phyloP scores from a whole-genome alignment of 352 stramenopile genomes.

The Globisporangium cylindrosporum region DNA sequence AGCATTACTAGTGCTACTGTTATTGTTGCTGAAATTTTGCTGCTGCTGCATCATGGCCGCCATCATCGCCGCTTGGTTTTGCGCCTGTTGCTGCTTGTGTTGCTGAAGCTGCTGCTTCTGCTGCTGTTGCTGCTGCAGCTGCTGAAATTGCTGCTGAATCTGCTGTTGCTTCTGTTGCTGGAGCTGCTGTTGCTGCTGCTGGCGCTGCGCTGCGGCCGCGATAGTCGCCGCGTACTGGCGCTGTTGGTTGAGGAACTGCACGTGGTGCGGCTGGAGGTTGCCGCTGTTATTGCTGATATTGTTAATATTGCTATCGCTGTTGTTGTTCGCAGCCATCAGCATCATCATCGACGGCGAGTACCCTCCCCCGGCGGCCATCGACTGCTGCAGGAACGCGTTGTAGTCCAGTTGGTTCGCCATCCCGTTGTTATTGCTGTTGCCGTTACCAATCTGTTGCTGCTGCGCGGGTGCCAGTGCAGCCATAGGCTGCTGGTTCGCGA shows the following conservation, averaged over 20 bases:
- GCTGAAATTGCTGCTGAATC: background rate
- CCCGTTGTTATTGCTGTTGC: background rate
- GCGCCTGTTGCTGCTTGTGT: conserved; percentile 7
- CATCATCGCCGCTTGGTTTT: conserved; percentile 7
- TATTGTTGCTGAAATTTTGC: background rate
- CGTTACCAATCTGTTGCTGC: background rate
- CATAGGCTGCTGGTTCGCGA: background rate
- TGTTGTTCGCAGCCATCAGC: conserved; percentile 11
- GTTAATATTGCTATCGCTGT: background rate
- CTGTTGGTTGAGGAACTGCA: conserved; percentile 36
- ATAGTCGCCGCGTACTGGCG: conserved; percentile 29
- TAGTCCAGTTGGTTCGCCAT: conserved; percentile 16
- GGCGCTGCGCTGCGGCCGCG: conserved; percentile 18
- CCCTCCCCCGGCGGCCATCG: conserved; percentile 25
- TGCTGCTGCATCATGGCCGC: conserved; percentile 8
- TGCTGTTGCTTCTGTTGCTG: background rate
- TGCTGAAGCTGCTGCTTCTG: conserved; percentile 4
- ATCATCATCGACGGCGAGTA: conserved; percentile 29
- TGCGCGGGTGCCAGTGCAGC: background rate
- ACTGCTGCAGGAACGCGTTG: conserved; percentile 37
- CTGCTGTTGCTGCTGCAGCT: conserved; percentile 8
- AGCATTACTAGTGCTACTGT: conserved; percentile 14
- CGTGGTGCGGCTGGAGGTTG: conserved; percentile 22
- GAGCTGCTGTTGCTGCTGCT: conserved; percentile 6
- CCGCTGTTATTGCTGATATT: background rate